A percentile compares a stretch with the other conserved stretches of the same genome.
Evolutionary conservation across 495 filamentous ascomycete genomes (phyloP).

Genomic region (Lasiosphaeria ovina): DNA sequence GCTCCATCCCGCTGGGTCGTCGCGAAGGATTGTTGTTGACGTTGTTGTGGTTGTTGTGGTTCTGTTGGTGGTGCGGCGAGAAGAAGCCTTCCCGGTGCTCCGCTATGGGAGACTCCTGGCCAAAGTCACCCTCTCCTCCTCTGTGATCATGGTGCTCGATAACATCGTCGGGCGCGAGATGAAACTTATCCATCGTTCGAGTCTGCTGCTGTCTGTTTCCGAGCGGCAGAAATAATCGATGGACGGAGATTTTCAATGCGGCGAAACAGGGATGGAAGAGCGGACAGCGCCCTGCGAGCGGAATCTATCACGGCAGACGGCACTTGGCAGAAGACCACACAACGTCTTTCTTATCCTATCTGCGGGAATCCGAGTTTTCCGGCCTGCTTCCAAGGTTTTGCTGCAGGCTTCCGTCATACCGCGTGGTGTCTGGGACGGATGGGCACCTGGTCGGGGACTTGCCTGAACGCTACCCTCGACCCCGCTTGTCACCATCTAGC

Average conservation of each 20-base stretch:
- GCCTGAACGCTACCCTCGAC: too few species aligned
- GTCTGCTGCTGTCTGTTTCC: not conserved
- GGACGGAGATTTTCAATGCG: not conserved
- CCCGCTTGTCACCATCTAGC: too few species aligned
- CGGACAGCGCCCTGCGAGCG: too few species aligned
- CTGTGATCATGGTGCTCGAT: constrained; percentile 1
- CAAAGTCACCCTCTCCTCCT: not conserved
- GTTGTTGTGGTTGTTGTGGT: too few species aligned
- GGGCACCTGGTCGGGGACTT: too few species aligned
- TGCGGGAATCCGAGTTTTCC: too few species aligned
- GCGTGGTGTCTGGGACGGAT: not conserved
- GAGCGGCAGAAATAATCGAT: not conserved
- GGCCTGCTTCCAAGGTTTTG: too few species aligned
- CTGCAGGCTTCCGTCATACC: constrained; percentile 2
- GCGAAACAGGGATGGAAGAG: too few species aligned
- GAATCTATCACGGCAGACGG: too few species aligned
- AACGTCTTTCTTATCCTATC: too few species aligned
- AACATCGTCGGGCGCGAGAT: constrained; percentile 19
- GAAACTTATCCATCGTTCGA: constrained; percentile 25
- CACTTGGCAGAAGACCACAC: too few species aligned
- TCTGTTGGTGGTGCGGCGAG: constrained; percentile 4
- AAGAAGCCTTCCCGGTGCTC: constrained; percentile 22
- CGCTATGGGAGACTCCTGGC: constrained; percentile 1
- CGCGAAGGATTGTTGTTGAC: constrained; percentile 21
- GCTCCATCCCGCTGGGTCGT: constrained; percentile 17